phyloP scores from a whole-genome alignment of 148 eudicot species.

The Vaccinium macrocarpon region DNA sequence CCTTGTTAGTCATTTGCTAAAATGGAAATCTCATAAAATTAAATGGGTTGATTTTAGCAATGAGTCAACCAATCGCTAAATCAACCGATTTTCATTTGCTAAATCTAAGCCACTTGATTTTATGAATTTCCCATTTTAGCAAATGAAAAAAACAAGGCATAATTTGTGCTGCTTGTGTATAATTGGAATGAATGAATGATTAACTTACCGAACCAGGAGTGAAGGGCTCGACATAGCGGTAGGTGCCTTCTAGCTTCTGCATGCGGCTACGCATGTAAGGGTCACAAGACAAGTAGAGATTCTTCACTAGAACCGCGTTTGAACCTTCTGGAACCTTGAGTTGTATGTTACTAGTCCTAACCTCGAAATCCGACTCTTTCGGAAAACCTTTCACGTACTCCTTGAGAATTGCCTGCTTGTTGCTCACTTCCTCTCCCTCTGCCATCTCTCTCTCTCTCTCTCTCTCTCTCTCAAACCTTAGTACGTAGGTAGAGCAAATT shows the following conservation, averaged over 20 bases:
- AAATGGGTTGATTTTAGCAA: no score
- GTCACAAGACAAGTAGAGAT: conserved; percentile 31
- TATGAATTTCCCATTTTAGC: no score
- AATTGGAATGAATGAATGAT: neutral
- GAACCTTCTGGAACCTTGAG: conserved; percentile 26
- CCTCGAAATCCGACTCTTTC: conserved; percentile 26
- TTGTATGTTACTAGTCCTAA: conserved; percentile 2
- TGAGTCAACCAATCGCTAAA: no score
- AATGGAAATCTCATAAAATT: no score
- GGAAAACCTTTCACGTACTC: conserved; percentile 25
- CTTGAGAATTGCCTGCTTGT: conserved; percentile 29
- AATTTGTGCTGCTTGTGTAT: neutral
- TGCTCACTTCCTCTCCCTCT: conserved; percentile 20
- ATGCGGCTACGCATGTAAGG: conserved; percentile 25
- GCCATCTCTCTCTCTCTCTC: conserved; percentile 10
- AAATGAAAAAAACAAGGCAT: no score
- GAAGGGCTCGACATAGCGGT: neutral
- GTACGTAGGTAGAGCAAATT: neutral
- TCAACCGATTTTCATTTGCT: no score
- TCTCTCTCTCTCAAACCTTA: neutral
- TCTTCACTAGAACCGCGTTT: conserved; percentile 19
- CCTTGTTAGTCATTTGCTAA: no score
- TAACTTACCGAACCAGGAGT: conserved; percentile 9
- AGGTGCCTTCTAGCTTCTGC: neutral
- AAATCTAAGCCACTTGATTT: no score